A percentile compares a stretch with the other conserved stretches of the same genome.
Conservation (phyloP, 306 rosid species). For the Prosopis cineraria region DNA sequence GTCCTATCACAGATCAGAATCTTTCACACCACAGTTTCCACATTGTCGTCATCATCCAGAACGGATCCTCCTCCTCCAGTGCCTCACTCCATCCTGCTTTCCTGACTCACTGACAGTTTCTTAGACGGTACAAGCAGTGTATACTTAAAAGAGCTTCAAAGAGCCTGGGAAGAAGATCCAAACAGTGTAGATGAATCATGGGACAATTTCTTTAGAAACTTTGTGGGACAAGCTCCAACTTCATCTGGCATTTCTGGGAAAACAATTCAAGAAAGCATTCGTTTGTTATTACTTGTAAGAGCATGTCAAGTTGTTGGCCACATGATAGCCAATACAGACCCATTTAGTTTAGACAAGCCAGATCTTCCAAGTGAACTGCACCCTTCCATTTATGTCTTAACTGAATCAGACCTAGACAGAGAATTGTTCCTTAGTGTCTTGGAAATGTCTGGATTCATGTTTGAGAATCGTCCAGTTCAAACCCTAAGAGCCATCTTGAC, state of each 20-base stretch:
- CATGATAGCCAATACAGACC: constrained; percentile 88
- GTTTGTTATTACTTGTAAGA: constrained; percentile 73
- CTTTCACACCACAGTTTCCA: constrained; percentile 58
- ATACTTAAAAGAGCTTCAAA: constrained; percentile 89
- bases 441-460: constrained; percentile 86
- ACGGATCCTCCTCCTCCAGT: constrained; percentile 56
- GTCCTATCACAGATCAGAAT: constrained; percentile 50
- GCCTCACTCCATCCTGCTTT: constrained; percentile 78
- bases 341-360: constrained; percentile 68
- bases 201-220: constrained; percentile 95
- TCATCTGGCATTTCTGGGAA: constrained; percentile 89
- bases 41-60: constrained; percentile 45
- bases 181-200: constrained; percentile 86
- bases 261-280: constrained; percentile 96
- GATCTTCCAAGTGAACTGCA: constrained; percentile 71
- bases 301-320: constrained; percentile 94
- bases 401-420: constrained; percentile 89
- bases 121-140: constrained; percentile 90
- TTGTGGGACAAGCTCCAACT: constrained; percentile 82
- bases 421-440: constrained; percentile 92
- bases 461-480: constrained; percentile 85
- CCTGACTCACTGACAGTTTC: constrained; percentile 76
- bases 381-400: constrained; percentile 75
- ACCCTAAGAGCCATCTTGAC: constrained; percentile 87
- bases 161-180: constrained; percentile 97